Base-by-base conservation (phyloP, 768 basidiomycete genomes). In the Tubosaeta brunneosetosa region DNA sequence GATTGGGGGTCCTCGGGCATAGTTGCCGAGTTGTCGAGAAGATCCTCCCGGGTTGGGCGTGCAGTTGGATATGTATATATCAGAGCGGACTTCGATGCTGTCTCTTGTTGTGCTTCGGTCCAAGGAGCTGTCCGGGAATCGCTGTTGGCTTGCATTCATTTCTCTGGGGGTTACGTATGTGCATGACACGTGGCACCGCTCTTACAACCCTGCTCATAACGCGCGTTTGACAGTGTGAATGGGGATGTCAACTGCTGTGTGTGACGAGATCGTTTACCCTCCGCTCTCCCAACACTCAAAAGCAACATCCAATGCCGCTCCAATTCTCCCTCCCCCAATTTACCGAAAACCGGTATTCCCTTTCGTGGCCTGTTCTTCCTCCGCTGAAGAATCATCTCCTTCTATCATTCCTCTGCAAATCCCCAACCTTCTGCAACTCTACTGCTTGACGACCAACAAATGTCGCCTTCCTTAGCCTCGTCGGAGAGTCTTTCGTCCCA, bases 361-460 rank as follows among this genome's bases (percentile, higher is more conserved):
- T 55, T 38, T 62, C 47, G 1, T 34, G 36, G 57, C 14, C 33
- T 22, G 38, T 62, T 62, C 57, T 58, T 57, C 55, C 44, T 51
- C 57, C 56, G 49, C n/a, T 37, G 8, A 34, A 34, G 49, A 17
- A 17, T 19, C 47, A 37, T 12, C 25, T 44, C 61, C 68, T 34
- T 62, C 56, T 63, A 56, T 40, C 38, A 9, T 22, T 40, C 42
- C 53, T 31, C 47, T 70, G 67, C 67, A 69, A 67, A 71, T 69
- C 67, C 38, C 59, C 55, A 22, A 22, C 12, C 14, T 36, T 37
- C 36, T 37, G 36, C 65, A 59, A 38, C 38, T 57, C 62, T 52
- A 58, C 36, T 59, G 47, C 66, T 41, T 69, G 66, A 66, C 65
- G 25, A 71, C 67, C 67, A 71, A 57, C 61, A 61, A 59, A 67